Conservation (phyloP, 1,284 basidiomycete genomes). For the Irpex sp. region DNA sequence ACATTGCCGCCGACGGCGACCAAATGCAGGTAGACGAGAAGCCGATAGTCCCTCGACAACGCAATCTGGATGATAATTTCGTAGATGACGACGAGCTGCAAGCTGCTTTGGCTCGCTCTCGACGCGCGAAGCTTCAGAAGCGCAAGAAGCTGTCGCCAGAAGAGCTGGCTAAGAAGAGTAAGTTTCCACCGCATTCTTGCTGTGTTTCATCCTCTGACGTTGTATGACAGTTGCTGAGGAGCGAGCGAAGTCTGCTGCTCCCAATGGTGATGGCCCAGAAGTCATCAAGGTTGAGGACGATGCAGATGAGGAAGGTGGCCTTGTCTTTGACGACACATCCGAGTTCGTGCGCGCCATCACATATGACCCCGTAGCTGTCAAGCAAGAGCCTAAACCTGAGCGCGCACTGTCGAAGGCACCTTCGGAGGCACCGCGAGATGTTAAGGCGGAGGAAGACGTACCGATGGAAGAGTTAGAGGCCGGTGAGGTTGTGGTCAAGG, state of each 20-base stretch:
- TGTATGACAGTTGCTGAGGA: slow-evolving; percentile 59
- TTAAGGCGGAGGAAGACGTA: slow-evolving; percentile 53
- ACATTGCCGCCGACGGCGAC: slow-evolving; percentile 41
- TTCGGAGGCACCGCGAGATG: slow-evolving; percentile 49
- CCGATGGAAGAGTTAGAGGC: slow-evolving; percentile 75
- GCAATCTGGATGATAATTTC: slow-evolving; percentile 82
- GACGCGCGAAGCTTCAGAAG: slow-evolving; percentile 80
- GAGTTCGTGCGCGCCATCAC: slow-evolving; percentile 94
- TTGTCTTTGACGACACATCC: slow-evolving; percentile 95
- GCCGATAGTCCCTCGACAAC: slow-evolving; percentile 53
- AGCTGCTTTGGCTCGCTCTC: slow-evolving; percentile 83
- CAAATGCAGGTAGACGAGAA: slow-evolving; percentile 80
- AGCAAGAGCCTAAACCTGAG: slow-evolving; percentile 39
- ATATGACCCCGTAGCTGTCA: slow-evolving; percentile 47
- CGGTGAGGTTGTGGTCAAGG: slow-evolving; percentile 75
- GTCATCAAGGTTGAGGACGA: slow-evolving; percentile 60
- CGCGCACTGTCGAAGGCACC: slow-evolving; percentile 32
- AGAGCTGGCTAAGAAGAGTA: slow-evolving; percentile 79
- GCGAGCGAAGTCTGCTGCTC: slow-evolving; percentile 49
- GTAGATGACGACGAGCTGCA: slow-evolving; percentile 99
- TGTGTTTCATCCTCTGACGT: background rate
- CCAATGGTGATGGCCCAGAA: slow-evolving; percentile 32
- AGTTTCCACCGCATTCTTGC: slow-evolving; percentile 24
- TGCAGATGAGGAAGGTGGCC: slow-evolving; percentile 50
- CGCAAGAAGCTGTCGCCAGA: slow-evolving; percentile 80